Base-by-base conservation (phyloP, 1,139 yeast species). In the Geotrichum siamense region DNA sequence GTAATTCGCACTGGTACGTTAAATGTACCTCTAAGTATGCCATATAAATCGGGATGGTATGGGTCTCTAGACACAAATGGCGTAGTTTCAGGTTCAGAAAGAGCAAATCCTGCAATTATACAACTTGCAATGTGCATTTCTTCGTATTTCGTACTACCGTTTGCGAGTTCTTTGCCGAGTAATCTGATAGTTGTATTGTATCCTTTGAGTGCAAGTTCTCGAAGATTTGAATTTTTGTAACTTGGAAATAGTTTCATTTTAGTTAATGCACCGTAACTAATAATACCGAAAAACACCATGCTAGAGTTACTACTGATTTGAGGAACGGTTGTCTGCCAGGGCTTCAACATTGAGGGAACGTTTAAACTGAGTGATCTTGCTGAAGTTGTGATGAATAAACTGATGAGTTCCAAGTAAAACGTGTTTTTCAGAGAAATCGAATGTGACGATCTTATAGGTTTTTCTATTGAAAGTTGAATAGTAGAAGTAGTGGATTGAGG, bases 81-180 rank as follows among this genome's bases (percentile, higher is more conserved):
- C 9, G 36, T 44, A 19, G 33, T 27, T 10, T 21, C 33, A 3
- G 48, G 41, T 15, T 44, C 48, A 6, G 35, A 17, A 15, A 44
- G 21, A 2, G 48, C 41, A 37, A 34, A 44, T 9, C 41, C 44
- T 5, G 44, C 48, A 20, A 44, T 30, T 10, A 44, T 38, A 26
- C 41, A 37, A 19, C 41, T 35, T 8, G 44, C 19, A 5, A 43
- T 16, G 32, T 43, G 43, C 12, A 43, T 33, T 9, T 38, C 41
- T 28, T 43, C 43, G 15, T 20, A 34, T 6, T n/a, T 29, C 3
- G 13, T 23, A 3, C 22, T 9, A n/a, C 30, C 20, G 2, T 20
- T 2, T 5, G 33, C 32, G 8, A 43, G 31, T 2, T 38, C 25
- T 28, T 25, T 32, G 31, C 43, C 22, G 2, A 44, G 31, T 13